Evolutionary conservation across 768 basidiomycete species (phyloP).

Genomic region (Tricholoma sp.): DNA sequence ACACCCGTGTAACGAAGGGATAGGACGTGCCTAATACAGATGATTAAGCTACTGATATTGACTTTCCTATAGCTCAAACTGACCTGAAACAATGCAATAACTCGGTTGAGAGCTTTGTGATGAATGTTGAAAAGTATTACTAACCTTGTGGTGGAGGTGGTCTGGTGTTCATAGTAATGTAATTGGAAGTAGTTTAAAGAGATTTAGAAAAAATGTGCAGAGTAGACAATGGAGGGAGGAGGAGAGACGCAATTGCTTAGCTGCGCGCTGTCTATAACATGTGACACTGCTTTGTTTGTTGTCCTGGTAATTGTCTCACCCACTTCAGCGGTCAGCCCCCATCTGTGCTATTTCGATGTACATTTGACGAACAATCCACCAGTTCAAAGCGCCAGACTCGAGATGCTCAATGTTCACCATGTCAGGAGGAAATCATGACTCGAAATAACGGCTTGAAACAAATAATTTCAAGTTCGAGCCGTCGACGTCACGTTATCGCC

Average conservation of each 20-base stretch:
- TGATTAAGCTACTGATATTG: neutral
- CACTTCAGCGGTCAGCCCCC: neutral
- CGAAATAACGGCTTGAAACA: too few species aligned
- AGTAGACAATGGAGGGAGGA: conserved; percentile 7
- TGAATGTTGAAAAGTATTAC: conserved; percentile 4
- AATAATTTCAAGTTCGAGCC: too few species aligned
- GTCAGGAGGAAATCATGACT: too few species aligned
- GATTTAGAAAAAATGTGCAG: neutral
- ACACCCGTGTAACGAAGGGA: conserved; percentile 53
- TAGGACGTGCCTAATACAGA: conserved; percentile 40
- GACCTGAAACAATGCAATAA: conserved; percentile 13
- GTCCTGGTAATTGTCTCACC: neutral
- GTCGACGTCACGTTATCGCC: too few species aligned
- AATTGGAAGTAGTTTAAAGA: conserved; percentile 3
- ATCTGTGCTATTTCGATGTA: neutral
- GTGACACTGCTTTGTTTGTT: conserved; percentile 15
- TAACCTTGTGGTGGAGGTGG: conserved; percentile 38
- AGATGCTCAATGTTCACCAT: too few species aligned
- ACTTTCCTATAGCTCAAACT: conserved; percentile 2
- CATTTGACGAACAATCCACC: too few species aligned
- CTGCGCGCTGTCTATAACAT: conserved; percentile 1
- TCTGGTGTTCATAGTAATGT: conserved; percentile 29
- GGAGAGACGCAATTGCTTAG: conserved; percentile 1
- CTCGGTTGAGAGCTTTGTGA: neutral
- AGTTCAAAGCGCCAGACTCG: too few species aligned